phyloP scores from a whole-genome alignment of 306 rosid genomes.

The Trifolium subterraneum region DNA sequence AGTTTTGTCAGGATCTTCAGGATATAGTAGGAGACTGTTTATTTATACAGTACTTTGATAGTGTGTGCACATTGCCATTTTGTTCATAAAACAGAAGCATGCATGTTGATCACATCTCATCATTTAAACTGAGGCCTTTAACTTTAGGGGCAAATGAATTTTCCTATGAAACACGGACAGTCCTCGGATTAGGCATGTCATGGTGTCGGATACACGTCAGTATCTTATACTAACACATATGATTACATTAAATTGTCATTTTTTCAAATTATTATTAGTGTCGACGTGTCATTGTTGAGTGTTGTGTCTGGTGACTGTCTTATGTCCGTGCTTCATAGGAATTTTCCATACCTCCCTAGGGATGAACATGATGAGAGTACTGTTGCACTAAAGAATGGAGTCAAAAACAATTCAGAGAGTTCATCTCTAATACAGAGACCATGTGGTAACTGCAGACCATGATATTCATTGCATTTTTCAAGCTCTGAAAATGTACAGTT shows the following conservation, averaged over 20 bases:
- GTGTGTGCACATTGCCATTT: slow-evolving; percentile 57
- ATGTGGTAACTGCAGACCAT: slow-evolving; percentile 22
- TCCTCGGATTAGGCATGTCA: too few relatives aligned
- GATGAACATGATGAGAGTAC: slow-evolving; percentile 21
- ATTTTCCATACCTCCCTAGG: not conserved
- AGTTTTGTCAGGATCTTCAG: slow-evolving; percentile 36
- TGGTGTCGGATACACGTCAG: too few relatives aligned
- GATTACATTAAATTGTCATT: too few relatives aligned
- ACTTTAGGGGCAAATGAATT: slow-evolving; percentile 13
- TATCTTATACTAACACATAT: too few relatives aligned
- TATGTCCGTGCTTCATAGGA: too few relatives aligned
- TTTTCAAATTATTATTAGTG: too few relatives aligned
- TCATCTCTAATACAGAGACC: slow-evolving; percentile 9
- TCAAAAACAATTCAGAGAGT: not conserved
- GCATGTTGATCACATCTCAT: slow-evolving; percentile 23
- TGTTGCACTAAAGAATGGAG: not conserved
- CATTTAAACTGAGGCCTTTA: slow-evolving; percentile 13
- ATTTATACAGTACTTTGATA: slow-evolving; percentile 19
- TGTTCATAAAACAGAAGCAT: slow-evolving; percentile 51
- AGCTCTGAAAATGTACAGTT: not conserved
- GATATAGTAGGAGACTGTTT: slow-evolving; percentile 28
- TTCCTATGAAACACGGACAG: not conserved
- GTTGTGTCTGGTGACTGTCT: too few relatives aligned
- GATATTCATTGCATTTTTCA: slow-evolving; percentile 26
- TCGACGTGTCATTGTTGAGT: too few relatives aligned